These are phyloP conservation scores for Lentinula sp. DNA, from an alignment of 768 basidiomycete species.

Conservation along the genomic window DNA sequence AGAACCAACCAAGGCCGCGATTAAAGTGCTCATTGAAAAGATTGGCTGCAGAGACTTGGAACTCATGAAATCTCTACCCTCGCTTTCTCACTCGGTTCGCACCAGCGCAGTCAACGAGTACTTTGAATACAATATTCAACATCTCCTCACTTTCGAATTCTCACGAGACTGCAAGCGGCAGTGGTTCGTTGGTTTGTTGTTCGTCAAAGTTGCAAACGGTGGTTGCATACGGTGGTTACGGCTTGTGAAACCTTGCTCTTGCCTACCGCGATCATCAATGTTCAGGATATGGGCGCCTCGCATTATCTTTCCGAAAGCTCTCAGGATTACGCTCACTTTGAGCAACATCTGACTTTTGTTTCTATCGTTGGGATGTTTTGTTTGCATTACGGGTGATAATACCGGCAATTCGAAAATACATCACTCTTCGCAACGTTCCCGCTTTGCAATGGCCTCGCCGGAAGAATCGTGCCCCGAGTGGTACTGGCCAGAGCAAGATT, in stretches of 20 bases:
- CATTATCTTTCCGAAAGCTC: conserved; percentile 80
- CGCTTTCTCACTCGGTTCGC: conserved; percentile 53
- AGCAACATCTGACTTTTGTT: conserved; percentile 88
- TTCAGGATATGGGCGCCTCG: conserved; percentile 64
- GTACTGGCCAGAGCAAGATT: conserved; percentile 88
- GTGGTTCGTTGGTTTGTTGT: conserved; percentile 52
- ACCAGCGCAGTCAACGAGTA: conserved; percentile 82
- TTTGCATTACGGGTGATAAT: too few species aligned
- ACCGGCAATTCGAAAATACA: too few species aligned
- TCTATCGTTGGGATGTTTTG: conserved; percentile 91
- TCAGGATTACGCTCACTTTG: conserved; percentile 84
- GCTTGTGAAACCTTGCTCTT: conserved; percentile 87
- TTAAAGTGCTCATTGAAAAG: conserved; percentile 94
- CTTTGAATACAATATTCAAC: conserved; percentile 68
- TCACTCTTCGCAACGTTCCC: too few species aligned
- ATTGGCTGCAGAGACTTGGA: conserved; percentile 68
- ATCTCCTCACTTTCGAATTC: conserved; percentile 94
- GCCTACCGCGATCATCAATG: conserved; percentile 64
- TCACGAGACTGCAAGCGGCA: conserved; percentile 87
- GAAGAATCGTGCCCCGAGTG: conserved; percentile 81
- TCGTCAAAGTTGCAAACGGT: conserved; percentile 83
- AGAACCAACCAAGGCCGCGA: conserved; percentile 95
- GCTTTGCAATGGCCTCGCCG: conserved; percentile 18
- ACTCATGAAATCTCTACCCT: conserved; percentile 47
- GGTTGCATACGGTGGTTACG: conserved; percentile 67